phyloP scores from a whole-genome alignment of 768 basidiomycete species.

The Hebeloma cylindrosporum region DNA sequence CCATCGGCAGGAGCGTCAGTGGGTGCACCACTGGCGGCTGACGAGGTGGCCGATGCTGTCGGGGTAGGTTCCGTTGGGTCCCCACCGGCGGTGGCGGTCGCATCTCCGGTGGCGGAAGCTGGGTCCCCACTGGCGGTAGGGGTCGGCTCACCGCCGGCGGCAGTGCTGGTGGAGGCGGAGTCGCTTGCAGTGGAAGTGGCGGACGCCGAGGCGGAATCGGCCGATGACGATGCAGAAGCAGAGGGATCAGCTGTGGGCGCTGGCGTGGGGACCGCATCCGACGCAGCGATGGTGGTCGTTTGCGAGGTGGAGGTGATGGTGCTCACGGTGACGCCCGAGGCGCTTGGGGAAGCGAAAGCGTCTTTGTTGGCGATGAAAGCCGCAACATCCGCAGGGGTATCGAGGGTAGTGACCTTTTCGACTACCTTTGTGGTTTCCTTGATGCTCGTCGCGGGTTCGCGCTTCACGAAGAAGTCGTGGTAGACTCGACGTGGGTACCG shows the following conservation, averaged over 20 bases:
- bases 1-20: background rate
- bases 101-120: background rate
- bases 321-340: slow-evolving; percentile 9
- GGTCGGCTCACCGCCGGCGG: slow-evolving; percentile 5
- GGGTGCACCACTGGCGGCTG: slow-evolving; percentile 8
- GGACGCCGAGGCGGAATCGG: slow-evolving; percentile 6
- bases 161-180: slow-evolving; percentile 4
- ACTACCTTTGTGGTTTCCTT: slow-evolving; percentile 23
- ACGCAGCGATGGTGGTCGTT: slow-evolving; percentile 12
- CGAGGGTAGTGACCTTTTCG: slow-evolving; percentile 20
- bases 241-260: slow-evolving; percentile 5
- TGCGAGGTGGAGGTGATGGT: slow-evolving; percentile 13
- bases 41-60: slow-evolving; percentile 5
- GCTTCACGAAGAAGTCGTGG: slow-evolving; percentile 32
- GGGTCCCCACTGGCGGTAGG: background rate
- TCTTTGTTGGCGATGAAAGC: slow-evolving; percentile 9
- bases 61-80: slow-evolving; percentile 3
- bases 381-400: slow-evolving; percentile 24
- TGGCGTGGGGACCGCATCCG: slow-evolving; percentile 10
- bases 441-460: slow-evolving; percentile 23
- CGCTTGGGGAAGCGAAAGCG: background rate
- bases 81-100: slow-evolving; percentile 6
- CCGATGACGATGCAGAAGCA: background rate
- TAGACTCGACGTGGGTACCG: slow-evolving; percentile 31
- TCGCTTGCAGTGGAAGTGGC: slow-evolving; percentile 6